Evolutionary conservation across 2,329 filamentous ascomycete genomes (phyloP), one percentile per base, ranked within the genome.

Genomic region (Pyrenophora seminiperda): DNA sequence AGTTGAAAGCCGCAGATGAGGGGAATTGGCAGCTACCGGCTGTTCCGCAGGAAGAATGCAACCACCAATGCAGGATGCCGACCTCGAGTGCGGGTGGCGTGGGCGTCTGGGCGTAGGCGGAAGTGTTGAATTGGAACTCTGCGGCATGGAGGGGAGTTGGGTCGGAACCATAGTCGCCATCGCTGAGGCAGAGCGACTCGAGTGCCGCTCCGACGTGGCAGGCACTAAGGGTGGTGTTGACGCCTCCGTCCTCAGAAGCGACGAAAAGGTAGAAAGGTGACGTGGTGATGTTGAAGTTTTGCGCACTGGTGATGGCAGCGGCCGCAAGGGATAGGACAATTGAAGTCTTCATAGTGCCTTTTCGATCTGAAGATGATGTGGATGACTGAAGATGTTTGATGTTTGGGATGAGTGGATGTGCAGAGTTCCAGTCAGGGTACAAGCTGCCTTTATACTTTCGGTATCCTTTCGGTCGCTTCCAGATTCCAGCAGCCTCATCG

Each of bases 141-240:
- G 52, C 62, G 30, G 56, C 53, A 20, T 53, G 31, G 17, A 61
- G 54, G 19, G 55, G 51, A 18, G 51, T 41, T 7, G 62, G 59
- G 13, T 61, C 64, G 9, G 61, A 65, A 2, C 50, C 47, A 1
- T 58, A 53, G 40, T 41, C 47, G 27, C 34, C 61, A 50, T 39
- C 58, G 50, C 61, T 59, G 14, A 76, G 53, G 54, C 78, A 80
- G 46, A 80, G 73, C 9, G 67, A 72, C 59, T 79, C 77, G 44
- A 80, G 77, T 4, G 72, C 78, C 15, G 78, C 78, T 22, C 78
- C 78, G 50, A 73, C 70, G 59, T 80, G 78, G 64, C 78, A 81
- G 47, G 78, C 62, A 4, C 59, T 61, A 13, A 80, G 71, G 5
- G 68, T 65, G 46, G 73, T 73, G 40, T 79, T 71, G 44, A 75